Percentiles rank a stretch among this genome's conserved stretches.
phyloP scores from a whole-genome alignment of 2,329 filamentous ascomycete genomes.

The Aspergillus aculeatinus region DNA sequence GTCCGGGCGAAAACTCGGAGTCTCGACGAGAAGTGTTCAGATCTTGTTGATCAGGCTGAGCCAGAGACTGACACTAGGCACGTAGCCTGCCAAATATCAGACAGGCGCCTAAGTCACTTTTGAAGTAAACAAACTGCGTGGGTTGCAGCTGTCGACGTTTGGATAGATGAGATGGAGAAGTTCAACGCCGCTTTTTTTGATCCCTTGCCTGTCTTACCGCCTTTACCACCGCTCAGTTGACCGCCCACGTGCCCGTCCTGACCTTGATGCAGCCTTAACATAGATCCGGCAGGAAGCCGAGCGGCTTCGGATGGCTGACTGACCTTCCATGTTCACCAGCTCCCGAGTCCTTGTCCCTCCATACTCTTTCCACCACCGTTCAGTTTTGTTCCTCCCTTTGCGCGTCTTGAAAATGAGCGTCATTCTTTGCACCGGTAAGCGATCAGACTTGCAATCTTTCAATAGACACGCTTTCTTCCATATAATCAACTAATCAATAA shows the following conservation, averaged over 20 bases:
- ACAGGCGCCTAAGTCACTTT: not conserved
- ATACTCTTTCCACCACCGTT: not conserved
- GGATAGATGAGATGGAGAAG: not conserved
- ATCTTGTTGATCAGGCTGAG: not conserved
- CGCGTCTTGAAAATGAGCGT: constrained; percentile 56
- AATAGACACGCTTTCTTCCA: not conserved
- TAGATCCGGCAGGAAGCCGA: constrained; percentile 20
- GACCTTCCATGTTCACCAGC: not conserved
- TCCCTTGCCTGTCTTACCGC: constrained; percentile 36
- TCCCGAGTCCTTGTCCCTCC: constrained; percentile 6
- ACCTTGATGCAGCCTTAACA: not conserved
- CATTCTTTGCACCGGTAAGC: constrained; percentile 65
- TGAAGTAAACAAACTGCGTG: not conserved
- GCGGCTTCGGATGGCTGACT: constrained; percentile 1
- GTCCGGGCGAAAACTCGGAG: not conserved
- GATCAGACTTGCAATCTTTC: not conserved
- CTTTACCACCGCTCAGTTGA: constrained; percentile 65
- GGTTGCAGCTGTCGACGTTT: not conserved
- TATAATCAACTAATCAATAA: constrained; percentile 10
- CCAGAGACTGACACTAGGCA: not conserved
- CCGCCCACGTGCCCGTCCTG: constrained; percentile 18
- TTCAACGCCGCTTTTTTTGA: constrained; percentile 3
- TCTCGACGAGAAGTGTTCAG: not conserved
- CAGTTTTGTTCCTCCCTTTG: not conserved
- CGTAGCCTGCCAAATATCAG: not conserved